A percentile compares a stretch with the other conserved stretches of the same genome.
These are phyloP conservation scores for Suillus clintonianus DNA, from an alignment of 768 basidiomycete genomes.

Conservation along the genomic window DNA sequence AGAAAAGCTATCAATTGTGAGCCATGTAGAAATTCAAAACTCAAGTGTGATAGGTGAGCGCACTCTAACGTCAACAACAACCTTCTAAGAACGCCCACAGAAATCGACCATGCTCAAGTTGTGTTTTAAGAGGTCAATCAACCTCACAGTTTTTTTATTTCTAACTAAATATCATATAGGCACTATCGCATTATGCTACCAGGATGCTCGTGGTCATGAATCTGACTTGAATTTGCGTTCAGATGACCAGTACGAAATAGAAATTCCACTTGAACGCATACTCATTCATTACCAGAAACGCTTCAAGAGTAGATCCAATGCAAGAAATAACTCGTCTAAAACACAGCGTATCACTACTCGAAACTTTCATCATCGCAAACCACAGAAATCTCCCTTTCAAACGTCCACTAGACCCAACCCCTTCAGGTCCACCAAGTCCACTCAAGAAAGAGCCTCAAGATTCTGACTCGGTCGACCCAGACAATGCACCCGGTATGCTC, in stretches of 20 bases:
- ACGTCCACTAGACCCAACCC: conserved; percentile 23
- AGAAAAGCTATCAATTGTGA: conserved; percentile 90
- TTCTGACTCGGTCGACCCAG: conserved; percentile 47
- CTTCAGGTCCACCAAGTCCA: conserved; percentile 37
- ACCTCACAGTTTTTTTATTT: conserved; percentile 13
- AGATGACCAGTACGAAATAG: conserved; percentile 59
- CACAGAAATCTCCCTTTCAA: conserved; percentile 31
- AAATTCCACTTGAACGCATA: no score
- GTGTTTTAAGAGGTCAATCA: conserved; percentile 73
- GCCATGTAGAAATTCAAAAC: conserved; percentile 83
- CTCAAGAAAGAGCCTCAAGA: conserved; percentile 59
- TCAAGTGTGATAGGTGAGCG: conserved; percentile 87
- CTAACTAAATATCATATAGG: conserved; percentile 44
- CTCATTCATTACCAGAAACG: conserved; percentile 24
- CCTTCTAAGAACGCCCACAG: conserved; percentile 38
- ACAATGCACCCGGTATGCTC: conserved; percentile 61
- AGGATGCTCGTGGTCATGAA: conserved; percentile 70
- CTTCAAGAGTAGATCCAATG: conserved; percentile 38
- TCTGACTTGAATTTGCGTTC: conserved; percentile 52
- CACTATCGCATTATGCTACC: conserved; percentile 80
- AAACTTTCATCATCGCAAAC: conserved; percentile 35
- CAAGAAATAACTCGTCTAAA: conserved; percentile 43
- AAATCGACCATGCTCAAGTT: conserved; percentile 87
- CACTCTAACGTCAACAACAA: neutral
- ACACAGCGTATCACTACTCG: conserved; percentile 41